A percentile compares a stretch with the other conserved stretches of the same genome.
phyloP scores from a whole-genome alignment of 1,284 basidiomycete genomes.

The Ustilago xerochloae region DNA sequence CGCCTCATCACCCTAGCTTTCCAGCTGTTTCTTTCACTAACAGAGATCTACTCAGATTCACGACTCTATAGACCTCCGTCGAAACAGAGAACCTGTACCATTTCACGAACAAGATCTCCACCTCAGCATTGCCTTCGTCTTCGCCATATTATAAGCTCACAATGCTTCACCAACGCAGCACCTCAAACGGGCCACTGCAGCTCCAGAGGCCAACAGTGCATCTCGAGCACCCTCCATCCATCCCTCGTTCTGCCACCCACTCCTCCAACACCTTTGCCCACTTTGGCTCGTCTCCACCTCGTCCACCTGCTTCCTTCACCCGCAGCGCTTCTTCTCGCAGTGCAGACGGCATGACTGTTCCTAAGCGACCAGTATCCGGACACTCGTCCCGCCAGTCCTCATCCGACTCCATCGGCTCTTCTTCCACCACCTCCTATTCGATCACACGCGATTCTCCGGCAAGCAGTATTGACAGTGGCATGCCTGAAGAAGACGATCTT shows the following conservation, averaged over 20 bases:
- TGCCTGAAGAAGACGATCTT: slow-evolving; percentile 19
- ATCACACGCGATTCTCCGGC: slow-evolving; percentile 6
- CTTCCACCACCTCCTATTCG: slow-evolving; percentile 15
- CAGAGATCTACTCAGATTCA: neutral
- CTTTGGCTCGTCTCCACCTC: slow-evolving; percentile 3
- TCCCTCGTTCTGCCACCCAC: slow-evolving; percentile 9
- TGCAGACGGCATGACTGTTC: neutral
- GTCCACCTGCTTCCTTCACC: slow-evolving; percentile 28
- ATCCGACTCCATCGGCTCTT: slow-evolving; percentile 29
- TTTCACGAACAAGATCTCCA: too few species aligned
- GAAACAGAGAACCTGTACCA: too few species aligned
- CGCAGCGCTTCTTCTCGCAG: slow-evolving; percentile 29
- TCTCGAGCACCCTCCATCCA: slow-evolving; percentile 25
- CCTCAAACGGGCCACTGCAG: neutral
- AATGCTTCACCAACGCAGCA: slow-evolving; percentile 18
- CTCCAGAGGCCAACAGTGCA: slow-evolving; percentile 22
- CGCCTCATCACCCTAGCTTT: neutral
- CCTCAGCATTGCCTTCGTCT: too few species aligned
- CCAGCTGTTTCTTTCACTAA: too few species aligned
- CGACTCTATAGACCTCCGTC: neutral
- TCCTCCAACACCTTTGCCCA: neutral
- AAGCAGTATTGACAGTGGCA: slow-evolving; percentile 4
- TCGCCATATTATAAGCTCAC: neutral
- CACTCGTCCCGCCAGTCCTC: slow-evolving; percentile 42
- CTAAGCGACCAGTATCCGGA: slow-evolving; percentile 22